Evolutionary conservation across 371 early-diverging fungal genomes (phyloP), one percentile per base, ranked within the genome.

Genomic region (Choanephora cucurbitarum): DNA sequence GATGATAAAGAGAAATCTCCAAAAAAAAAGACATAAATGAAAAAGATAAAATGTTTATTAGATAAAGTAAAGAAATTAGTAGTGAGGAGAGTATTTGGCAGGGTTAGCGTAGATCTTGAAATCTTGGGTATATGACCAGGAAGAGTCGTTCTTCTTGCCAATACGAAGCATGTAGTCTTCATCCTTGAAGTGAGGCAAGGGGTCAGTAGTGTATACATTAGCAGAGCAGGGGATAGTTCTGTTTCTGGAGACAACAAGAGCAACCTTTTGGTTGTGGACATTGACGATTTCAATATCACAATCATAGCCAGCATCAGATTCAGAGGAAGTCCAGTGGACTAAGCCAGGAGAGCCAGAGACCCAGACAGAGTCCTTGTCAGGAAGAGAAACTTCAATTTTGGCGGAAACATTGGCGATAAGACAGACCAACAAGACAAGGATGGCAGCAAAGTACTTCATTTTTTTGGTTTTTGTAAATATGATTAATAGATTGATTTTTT

Each of bases 151-250:
- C 23, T 22, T 41, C 31, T 52, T n/a, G 15, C 39, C 39, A 31
- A 52, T 43, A 9, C 52, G 52, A 28, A 52, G 14, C 44, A 52
- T 42, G 52, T 40, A 43, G 14, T 23, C 40, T 6, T 52, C 52
- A 8, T 28, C 31, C 1, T 52, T 6, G 14, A 52, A 32, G 15
- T 13, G 14, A 14, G 52, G 52, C 5, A 52, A 18, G 40, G 52
- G 42, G 9, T 44, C 21, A 8, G 44, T 42, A 21, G 24, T 24
- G 18, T 28, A 31, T 5, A 28, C 40, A 43, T 52, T 43, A 43
- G 7, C 22, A 19, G 44, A 52, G 31, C 52, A 52, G 18, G 52
- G 44, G 0, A 34, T 32, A 11, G 21, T 31, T 4, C n/a, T 34
- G 7, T 23, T 44, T 13, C 13, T 14, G 19, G 55, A 33, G 18